Evolutionary conservation across 2,329 filamentous ascomycete species (phyloP).

Genomic region (Fusarium sp.): DNA sequence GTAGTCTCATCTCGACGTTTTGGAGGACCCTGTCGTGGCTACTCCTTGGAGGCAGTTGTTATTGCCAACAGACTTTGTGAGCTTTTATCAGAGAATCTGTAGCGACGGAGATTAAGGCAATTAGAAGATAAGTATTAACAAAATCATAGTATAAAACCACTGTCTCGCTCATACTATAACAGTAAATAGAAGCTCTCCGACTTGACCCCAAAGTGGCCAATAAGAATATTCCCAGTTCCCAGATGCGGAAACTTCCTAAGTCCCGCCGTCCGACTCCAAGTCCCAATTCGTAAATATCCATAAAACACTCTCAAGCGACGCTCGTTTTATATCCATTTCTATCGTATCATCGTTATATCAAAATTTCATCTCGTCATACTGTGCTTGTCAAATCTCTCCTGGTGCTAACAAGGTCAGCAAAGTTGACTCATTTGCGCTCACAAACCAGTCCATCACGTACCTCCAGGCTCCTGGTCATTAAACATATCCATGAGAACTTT

Average conservation of each 20-base stretch:
- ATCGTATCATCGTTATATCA: background rate
- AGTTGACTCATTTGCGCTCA: rapidly evolving
- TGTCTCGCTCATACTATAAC: background rate
- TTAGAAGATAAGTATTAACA: rapidly evolving
- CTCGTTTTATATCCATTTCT: background rate
- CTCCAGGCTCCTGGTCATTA: background rate
- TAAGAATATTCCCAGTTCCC: too few species aligned
- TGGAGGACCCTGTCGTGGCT: too few species aligned
- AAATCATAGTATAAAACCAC: rapidly evolving
- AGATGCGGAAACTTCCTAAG: background rate
- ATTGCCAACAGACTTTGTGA: too few species aligned
- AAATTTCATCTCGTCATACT: rapidly evolving
- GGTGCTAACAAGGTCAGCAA: background rate
- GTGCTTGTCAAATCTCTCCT: rapidly evolving
- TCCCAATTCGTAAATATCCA: rapidly evolving
- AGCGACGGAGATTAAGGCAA: too few species aligned
- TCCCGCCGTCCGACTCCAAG: rapidly evolving
- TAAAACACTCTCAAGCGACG: rapidly evolving
- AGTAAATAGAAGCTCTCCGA: too few species aligned
- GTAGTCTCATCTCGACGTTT: too few species aligned
- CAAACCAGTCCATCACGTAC: rapidly evolving
- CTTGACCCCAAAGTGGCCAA: background rate
- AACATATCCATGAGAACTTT: background rate
- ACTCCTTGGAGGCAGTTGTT: too few species aligned
- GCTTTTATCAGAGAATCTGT: too few species aligned